Conservation (phyloP, 257 asterid genomes). For the Echites panduratus region DNA sequence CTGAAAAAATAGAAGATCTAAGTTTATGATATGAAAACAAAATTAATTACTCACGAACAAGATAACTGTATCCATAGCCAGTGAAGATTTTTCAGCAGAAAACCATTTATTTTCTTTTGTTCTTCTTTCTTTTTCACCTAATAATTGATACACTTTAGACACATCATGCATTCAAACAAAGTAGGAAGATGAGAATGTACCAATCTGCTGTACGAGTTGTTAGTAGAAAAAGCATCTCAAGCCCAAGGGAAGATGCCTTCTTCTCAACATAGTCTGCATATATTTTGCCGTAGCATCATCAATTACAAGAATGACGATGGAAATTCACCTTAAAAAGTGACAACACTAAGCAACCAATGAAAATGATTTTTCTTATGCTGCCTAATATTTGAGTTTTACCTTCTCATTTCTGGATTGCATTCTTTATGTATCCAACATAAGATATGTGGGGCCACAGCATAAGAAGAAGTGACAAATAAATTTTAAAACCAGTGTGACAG, state of each 20-base stretch:
- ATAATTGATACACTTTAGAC: background rate
- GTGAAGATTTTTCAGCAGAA: background rate
- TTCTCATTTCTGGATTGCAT: background rate
- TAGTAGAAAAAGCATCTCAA: constrained; percentile 70
- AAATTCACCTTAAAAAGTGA: background rate
- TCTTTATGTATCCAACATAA: background rate
- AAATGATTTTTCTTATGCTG: background rate
- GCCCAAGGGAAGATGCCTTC: constrained; percentile 79
- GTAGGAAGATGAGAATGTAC: constrained; percentile 34
- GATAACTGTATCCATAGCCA: background rate
- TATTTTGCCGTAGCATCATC: background rate
- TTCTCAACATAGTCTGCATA: constrained; percentile 84
- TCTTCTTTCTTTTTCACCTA: background rate
- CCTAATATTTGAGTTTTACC: background rate
- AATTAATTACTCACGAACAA: background rate
- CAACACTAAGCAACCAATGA: background rate
- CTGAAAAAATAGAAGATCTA: background rate
- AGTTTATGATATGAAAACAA: background rate
- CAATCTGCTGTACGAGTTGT: constrained; percentile 98
- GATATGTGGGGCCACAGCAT: background rate
- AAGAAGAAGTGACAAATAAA: background rate
- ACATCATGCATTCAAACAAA: background rate
- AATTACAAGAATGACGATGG: background rate
- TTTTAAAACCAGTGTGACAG: background rate
- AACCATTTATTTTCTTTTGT: background rate